Percentiles rank a stretch among this genome's conserved stretches.
Conservation (phyloP, 2,329 filamentous ascomycete species). For the Arthrinium puccinioides region DNA sequence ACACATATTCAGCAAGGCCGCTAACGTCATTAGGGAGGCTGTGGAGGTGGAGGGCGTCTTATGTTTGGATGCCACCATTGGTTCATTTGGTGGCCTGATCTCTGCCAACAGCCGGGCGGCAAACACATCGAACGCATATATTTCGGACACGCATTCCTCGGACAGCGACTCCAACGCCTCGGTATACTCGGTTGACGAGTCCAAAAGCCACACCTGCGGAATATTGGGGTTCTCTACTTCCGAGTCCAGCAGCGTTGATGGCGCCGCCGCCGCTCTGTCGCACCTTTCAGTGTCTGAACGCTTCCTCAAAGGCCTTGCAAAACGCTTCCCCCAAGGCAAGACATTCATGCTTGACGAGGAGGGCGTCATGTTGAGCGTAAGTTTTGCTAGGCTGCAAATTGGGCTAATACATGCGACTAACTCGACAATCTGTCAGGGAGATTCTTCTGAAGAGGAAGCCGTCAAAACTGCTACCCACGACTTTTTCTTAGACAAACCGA, state of each 20-base stretch:
- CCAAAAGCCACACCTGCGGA: constrained; percentile 13
- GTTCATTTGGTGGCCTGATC: constrained; percentile 6
- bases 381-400: neutral
- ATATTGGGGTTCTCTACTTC: constrained; percentile 31
- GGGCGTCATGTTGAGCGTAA: constrained; percentile 14
- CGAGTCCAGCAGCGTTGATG: constrained; percentile 23
- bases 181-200: neutral
- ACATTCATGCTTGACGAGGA: constrained; percentile 36
- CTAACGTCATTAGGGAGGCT: constrained; percentile 32
- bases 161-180: neutral
- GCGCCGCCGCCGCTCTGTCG: constrained; percentile 7
- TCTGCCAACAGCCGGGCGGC: neutral
- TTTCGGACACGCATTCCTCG: neutral
- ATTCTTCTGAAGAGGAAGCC: constrained; percentile 10
- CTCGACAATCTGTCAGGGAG: constrained; percentile 19
- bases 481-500: neutral
- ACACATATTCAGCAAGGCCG: constrained; percentile 31
- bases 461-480: neutral
- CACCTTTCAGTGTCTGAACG: constrained; percentile 24
- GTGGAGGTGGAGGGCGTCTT: constrained; percentile 31
- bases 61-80: constrained; percentile 21
- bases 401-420: neutral
- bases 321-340: constrained; percentile 36
- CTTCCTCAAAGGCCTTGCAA: constrained; percentile 32
- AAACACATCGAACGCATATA: neutral